These are phyloP conservation scores for Vigna angularis DNA, from an alignment of 306 rosid genomes.

Conservation along the genomic window DNA sequence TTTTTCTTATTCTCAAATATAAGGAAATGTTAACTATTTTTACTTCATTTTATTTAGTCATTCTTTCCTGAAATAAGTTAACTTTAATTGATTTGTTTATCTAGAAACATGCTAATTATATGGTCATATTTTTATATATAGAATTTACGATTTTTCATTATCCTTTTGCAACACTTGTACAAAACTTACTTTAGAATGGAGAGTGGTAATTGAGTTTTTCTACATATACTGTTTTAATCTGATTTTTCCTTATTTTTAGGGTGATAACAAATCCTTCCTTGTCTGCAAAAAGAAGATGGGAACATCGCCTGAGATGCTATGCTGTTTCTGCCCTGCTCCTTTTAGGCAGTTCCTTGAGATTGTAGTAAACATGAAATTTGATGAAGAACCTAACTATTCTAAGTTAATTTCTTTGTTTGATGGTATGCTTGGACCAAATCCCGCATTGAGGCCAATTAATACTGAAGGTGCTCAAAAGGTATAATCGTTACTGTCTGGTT, in stretches of 20 bases:
- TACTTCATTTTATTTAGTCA: no score
- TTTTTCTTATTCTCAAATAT: no score
- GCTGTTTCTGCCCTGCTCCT: conserved; percentile 93
- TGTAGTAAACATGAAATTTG: conserved; percentile 96
- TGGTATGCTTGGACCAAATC: conserved; percentile 87
- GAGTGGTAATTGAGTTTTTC: conserved; percentile 21
- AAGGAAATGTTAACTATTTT: no score
- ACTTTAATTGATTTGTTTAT: neutral
- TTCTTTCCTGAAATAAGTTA: no score
- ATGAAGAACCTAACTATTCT: conserved; percentile 93
- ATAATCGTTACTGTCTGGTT: conserved; percentile 10
- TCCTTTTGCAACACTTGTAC: neutral
- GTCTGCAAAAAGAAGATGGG: conserved; percentile 98
- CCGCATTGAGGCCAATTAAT: conserved; percentile 85
- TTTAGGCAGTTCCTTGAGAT: conserved; percentile 86
- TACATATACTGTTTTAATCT: conserved; percentile 18
- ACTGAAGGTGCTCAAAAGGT: conserved; percentile 99
- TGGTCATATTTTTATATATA: neutral
- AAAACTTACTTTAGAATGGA: neutral
- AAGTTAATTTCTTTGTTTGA: conserved; percentile 85
- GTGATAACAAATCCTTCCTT: conserved; percentile 93
- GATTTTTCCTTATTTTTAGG: conserved; percentile 48
- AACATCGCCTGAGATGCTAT: conserved; percentile 95
- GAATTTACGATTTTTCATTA: neutral
- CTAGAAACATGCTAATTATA: neutral